Evolutionary conservation across 2,329 filamentous ascomycete species (phyloP).

Genomic region (Colletotrichum liaoningense): DNA sequence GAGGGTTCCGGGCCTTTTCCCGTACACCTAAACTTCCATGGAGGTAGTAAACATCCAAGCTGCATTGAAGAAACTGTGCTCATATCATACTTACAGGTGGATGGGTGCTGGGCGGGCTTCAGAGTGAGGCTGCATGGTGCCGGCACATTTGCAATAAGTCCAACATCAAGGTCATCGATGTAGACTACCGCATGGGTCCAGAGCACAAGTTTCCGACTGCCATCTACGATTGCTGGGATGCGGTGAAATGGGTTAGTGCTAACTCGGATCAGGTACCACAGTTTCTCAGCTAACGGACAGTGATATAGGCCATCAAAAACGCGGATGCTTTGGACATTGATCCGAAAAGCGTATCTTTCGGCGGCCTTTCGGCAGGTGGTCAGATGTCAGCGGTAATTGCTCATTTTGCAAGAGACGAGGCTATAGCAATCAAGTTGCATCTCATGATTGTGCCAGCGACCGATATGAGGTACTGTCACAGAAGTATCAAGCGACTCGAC

Average conservation of each 20-base stretch:
- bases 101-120: slow-evolving; percentile 41
- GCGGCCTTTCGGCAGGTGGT: slow-evolving; percentile 40
- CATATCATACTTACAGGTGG: slow-evolving; percentile 31
- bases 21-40: slow-evolving; percentile 42
- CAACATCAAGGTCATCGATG: slow-evolving; percentile 43
- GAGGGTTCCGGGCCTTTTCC: slow-evolving; percentile 42
- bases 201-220: slow-evolving; percentile 40
- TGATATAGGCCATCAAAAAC: slow-evolving; percentile 26
- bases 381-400: slow-evolving; percentile 47
- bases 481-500: slow-evolving; percentile 33
- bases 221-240: slow-evolving; percentile 42
- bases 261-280: no score
- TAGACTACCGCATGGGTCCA: slow-evolving; percentile 43
- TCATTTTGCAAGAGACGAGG: slow-evolving; percentile 47
- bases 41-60: slow-evolving; percentile 25
- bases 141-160: slow-evolving; percentile 41
- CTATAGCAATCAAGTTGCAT: slow-evolving; percentile 43
- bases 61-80: no score
- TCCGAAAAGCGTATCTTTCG: slow-evolving; percentile 39
- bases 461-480: slow-evolving; percentile 45
- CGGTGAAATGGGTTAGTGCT: slow-evolving; percentile 43
- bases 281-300: no score
- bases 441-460: slow-evolving; percentile 46
- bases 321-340: slow-evolving; percentile 34
- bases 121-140: slow-evolving; percentile 43